Evolutionary conservation across 495 filamentous ascomycete species (phyloP), one percentile per base, ranked within the genome.

Genomic region (Trichoderma virens): DNA sequence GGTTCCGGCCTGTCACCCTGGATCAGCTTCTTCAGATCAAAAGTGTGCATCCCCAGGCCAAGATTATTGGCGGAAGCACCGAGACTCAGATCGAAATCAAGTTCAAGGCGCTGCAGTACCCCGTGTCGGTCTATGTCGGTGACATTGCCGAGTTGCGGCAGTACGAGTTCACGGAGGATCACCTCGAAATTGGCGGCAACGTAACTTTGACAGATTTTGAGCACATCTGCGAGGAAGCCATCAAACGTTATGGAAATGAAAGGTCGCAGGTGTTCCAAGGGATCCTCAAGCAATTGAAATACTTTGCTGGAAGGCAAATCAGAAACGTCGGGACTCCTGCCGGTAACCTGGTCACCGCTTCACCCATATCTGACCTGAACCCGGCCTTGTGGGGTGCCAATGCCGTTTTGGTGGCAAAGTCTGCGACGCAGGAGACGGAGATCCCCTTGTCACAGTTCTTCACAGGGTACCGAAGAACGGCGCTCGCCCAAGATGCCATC

Each of bases 11-110:
- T 8, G 90, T 90, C 31, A 97, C 90, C 0, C 69, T 98, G 25
- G 81, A 92, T 27, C 92, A 98, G 70, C 78, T 98, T 27, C 77
- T 98, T 28, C 87, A 96, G 68, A 96, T 98, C 74, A 97, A 97
- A 78, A 85, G 78, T 68, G 85, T 85, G 0, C 88, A 92, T 66
- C 94, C 93, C 0, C 85, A 86, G 5, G 90, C 93, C 2, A 98
- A 98, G 75, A 82, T 98, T 64, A 96, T 98, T 65, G 93, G 93
- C 30, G 94, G 94, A 47, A 96, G 91, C 72, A 96, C 91, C 4
- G 94, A 98, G 75, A 98, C 93, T 0, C 94, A 97, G 73, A 97
- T 98, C 62, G 94, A 98, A 74, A 88, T 96, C 75, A 97, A 97
- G 72, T 98, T 98, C 82, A 98, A 98, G 79, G 91, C 86, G 2